These are phyloP conservation scores for Xylariaceae sp. DNA, from an alignment of 2,329 filamentous ascomycete genomes.

Conservation along the genomic window DNA sequence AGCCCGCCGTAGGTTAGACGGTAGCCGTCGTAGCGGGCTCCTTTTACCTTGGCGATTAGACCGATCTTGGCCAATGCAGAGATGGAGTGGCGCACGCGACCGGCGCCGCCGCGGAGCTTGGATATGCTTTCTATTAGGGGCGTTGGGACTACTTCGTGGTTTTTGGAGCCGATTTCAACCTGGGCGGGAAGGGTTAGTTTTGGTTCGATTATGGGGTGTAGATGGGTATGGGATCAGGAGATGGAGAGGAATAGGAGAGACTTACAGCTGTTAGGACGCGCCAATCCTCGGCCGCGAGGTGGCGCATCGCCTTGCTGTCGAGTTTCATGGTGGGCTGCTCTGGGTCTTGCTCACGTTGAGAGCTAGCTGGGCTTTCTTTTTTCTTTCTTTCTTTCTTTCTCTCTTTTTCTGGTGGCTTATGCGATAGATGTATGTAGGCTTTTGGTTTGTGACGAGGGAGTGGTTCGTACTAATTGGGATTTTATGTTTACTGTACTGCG, in stretches of 20 bases:
- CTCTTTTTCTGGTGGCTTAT: not conserved
- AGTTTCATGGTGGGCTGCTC: conserved; percentile 75
- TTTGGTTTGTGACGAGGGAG: too few species aligned
- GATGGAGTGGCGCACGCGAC: conserved; percentile 84
- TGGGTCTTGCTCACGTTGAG: not conserved
- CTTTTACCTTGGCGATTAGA: conserved; percentile 90
- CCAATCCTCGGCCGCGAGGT: conserved; percentile 94
- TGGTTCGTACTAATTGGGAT: too few species aligned
- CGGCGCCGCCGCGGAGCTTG: conserved; percentile 77
- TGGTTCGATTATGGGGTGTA: conserved; percentile 33
- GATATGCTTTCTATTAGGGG: conserved; percentile 84
- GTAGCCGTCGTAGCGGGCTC: conserved; percentile 97
- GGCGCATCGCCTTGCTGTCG: conserved; percentile 91
- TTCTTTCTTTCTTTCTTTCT: not conserved
- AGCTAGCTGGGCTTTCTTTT: not conserved
- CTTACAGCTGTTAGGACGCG: conserved; percentile 88
- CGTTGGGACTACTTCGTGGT: conserved; percentile 96
- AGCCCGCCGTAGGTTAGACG: conserved; percentile 94
- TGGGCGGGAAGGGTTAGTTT: conserved; percentile 51
- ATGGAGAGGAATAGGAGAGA: conserved; percentile 29
- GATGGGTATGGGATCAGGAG: conserved; percentile 34
- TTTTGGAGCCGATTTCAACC: conserved; percentile 93
- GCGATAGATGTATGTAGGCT: not conserved
- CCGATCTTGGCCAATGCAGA: conserved; percentile 90
- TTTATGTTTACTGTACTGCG: too few species aligned